Evolutionary conservation across 306 rosid species (phyloP).

Genomic region (cucumber (Cucumis sativus)): Cucumber_9930_V3 NC_026661.2:3976501-3977000

Average conservation of each 20-base stretch:
- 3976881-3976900: not conserved
- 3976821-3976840: not conserved
- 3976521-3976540: slow-evolving; percentile 80
- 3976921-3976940: not conserved
- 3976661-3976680: slow-evolving; percentile 89
- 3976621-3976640: slow-evolving; percentile 45
- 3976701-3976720: not conserved
- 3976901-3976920: not conserved
- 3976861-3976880: not conserved
- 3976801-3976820: not conserved
- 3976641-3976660: slow-evolving; percentile 85
- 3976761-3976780: not conserved
- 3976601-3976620: slow-evolving; percentile 24
- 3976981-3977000: slow-evolving; percentile 74
- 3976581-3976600: slow-evolving; percentile 50
- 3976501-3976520: slow-evolving; percentile 29
- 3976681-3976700: slow-evolving; percentile 37
- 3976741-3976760: not conserved
- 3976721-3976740: not conserved
- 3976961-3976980: not conserved
- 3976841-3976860: not conserved
- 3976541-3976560: slow-evolving; percentile 88
- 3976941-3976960: not conserved
- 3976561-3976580: slow-evolving; percentile 78
- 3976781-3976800: not conserved